phyloP scores from a whole-genome alignment of 208 protist species.

The Trypanosoma vivax region DNA sequence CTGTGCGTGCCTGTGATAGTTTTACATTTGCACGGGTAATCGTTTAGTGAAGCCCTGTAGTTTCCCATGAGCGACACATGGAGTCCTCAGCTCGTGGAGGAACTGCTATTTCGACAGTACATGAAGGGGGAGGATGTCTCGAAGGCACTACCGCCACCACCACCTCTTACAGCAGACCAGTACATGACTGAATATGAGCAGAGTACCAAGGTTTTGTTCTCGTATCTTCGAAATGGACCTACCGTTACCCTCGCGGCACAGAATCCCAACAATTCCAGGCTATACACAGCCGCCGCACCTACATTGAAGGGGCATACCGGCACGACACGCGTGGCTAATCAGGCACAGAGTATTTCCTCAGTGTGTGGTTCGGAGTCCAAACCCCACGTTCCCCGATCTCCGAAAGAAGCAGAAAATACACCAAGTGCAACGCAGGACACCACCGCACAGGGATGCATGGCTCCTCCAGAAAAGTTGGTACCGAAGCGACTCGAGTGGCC shows the following conservation, averaged over 20 bases:
- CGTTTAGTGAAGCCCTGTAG: neutral
- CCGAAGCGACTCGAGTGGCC: constrained; percentile 63
- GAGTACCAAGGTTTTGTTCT: constrained; percentile 69
- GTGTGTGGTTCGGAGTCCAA: constrained; percentile 3
- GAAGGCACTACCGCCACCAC: constrained; percentile 50
- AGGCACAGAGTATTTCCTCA: neutral
- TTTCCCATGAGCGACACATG: constrained; percentile 29
- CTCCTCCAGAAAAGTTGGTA: constrained; percentile 17
- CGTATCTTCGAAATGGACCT: constrained; percentile 82
- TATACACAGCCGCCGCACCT: constrained; percentile 28
- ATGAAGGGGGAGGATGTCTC: constrained; percentile 84
- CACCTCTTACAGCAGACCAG: constrained; percentile 34
- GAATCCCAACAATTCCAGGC: constrained; percentile 67
- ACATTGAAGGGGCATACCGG: constrained; percentile 28
- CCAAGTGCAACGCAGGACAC: neutral
- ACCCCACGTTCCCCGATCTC: constrained; percentile 1
- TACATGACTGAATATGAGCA: constrained; percentile 73
- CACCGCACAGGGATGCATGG: constrained; percentile 4
- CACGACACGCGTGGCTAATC: constrained; percentile 6
- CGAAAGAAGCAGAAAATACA: constrained; percentile 1
- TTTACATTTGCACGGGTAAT: neutral
- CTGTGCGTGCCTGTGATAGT: neutral
- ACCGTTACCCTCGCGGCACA: constrained; percentile 61
- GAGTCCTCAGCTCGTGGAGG: constrained; percentile 71
- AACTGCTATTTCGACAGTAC: constrained; percentile 84